phyloP scores from a whole-genome alignment of 495 filamentous ascomycete species.

The Annulohypoxylon nitens region DNA sequence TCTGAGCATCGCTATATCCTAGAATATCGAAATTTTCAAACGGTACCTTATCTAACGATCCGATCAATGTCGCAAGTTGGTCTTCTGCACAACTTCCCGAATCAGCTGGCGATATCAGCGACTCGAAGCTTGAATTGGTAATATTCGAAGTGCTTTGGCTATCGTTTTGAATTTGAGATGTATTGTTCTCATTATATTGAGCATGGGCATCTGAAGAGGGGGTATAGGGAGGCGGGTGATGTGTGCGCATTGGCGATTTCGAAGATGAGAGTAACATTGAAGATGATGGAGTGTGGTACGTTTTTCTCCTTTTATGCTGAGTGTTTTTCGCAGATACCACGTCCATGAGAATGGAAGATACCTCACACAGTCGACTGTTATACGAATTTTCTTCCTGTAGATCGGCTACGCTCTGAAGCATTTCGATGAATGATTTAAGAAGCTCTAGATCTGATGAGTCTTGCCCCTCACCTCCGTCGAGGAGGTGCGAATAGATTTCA shows the following conservation, averaged over 20 bases:
- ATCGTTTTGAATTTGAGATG: neutral
- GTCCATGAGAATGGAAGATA: slow-evolving; percentile 23
- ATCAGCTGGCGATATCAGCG: slow-evolving; percentile 27
- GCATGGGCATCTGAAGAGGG: slow-evolving; percentile 1
- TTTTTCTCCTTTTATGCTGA: slow-evolving; percentile 25
- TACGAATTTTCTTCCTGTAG: slow-evolving; percentile 23
- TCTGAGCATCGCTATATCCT: slow-evolving; percentile 20
- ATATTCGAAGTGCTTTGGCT: neutral
- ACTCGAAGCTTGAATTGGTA: slow-evolving; percentile 14
- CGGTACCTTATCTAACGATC: slow-evolving; percentile 15
- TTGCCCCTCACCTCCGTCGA: slow-evolving; percentile 8
- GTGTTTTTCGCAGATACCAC: slow-evolving; percentile 15
- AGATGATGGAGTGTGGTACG: slow-evolving; percentile 9
- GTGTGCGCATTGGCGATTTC: neutral
- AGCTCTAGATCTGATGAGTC: slow-evolving; percentile 27
- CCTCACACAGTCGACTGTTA: slow-evolving; percentile 17
- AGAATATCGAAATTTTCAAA: slow-evolving; percentile 34
- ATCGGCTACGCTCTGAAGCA: slow-evolving; percentile 25
- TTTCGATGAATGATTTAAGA: slow-evolving; percentile 26
- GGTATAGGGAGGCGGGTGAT: neutral
- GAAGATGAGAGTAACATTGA: slow-evolving; percentile 10
- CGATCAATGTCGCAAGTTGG: slow-evolving; percentile 24
- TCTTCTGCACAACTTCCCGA: slow-evolving; percentile 27
- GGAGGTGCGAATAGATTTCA: slow-evolving; percentile 16
- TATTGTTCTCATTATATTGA: slow-evolving; percentile 2